These are phyloP conservation scores for Triticum aestivum DNA, from an alignment of 176 grass and related monocot genomes.

Conservation along the genomic window IWGSC_CS_RefSeq_v2.1 NC_057801.1:126465536-126466035, in stretches of 20 bases:
- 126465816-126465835: constrained; percentile 10
- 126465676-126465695: constrained; percentile 74
- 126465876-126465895: constrained; percentile 97
- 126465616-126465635: constrained; percentile 27
- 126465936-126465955: constrained; percentile 85
- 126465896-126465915: constrained; percentile 98
- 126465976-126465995: constrained; percentile 94
- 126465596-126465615: constrained; percentile 96
- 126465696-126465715: constrained; percentile 98
- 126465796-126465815: constrained; percentile 15
- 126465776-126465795: constrained; percentile 81
- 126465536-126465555: constrained; percentile 96
- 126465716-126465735: constrained; percentile 96
- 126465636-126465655: constrained; percentile 22
- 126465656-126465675: neutral
- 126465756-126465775: constrained; percentile 96
- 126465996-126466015: constrained; percentile 80
- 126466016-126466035: constrained; percentile 97
- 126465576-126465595: constrained; percentile 95
- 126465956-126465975: constrained; percentile 74
- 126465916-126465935: constrained; percentile 99
- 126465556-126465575: constrained; percentile 76
- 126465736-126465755: constrained; percentile 99
- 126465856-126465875: constrained; percentile 57
- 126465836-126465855: constrained; percentile 4